Evolutionary conservation across 768 basidiomycete species (phyloP), one percentile per base, ranked within the genome.

Genomic region (Leccinum pellstonianum): DNA sequence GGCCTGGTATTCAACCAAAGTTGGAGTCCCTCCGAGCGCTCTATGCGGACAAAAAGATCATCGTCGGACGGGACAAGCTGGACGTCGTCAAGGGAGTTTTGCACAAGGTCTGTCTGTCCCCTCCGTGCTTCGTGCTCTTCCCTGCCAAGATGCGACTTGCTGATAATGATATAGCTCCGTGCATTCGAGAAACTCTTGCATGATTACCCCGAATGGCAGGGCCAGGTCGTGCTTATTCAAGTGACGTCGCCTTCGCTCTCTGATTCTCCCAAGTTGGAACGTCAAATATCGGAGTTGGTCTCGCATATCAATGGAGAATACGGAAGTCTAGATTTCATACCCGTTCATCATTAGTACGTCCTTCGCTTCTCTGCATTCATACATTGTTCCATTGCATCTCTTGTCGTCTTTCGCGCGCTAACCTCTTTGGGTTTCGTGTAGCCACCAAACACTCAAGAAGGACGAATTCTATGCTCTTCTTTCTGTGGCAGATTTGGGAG

Each of bases 1-100:
- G 88, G 1, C 87, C 93, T 0, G 94, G 93, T 5, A 88, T 98
- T 60, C 77, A 84, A 57, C 95, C 95, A n/a, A 97, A 96, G 74
- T 79, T 96, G 17, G 90, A 90, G 51, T 88, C 93, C 2, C 82
- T 98, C 0, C 79, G 86, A 27, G 80, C 86, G 19, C 74, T 98
- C 14, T 99, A 99, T 73, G 88, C 93, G 64, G 93, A 91, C 62
- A 98, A 98, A 83, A 98, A 98, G 82, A 98, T 99, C 69, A 95
- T 99, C 58, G 91, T 98, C 12, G 96, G 94, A 17, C 83, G 96
- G 8, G 96, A 99, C 75, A 99, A 99, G 79, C 82, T 98, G 46
- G 96, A 98, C 68, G 92, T 95, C n/a, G 95, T 97, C 67, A 98
- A 98, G 77, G 96, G 96, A 48, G 92, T 99, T 23, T 77, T 98